A percentile compares a stretch with the other conserved stretches of the same genome.
These are phyloP conservation scores for Paramecium pentaurelia DNA, from an alignment of 73 alveolate species.

Conservation along the genomic window DNA sequence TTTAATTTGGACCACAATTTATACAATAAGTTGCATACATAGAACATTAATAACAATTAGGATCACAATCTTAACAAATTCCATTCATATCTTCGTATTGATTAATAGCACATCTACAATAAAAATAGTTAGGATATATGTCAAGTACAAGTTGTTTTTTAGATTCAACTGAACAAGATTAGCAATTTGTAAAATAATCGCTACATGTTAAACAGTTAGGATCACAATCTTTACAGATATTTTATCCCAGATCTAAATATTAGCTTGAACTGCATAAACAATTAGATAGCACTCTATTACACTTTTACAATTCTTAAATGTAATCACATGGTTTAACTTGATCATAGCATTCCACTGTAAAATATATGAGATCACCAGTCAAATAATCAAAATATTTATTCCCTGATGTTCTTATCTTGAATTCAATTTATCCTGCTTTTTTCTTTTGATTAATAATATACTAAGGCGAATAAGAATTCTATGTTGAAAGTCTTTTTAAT, in stretches of 20 bases:
- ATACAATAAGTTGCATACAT: neutral
- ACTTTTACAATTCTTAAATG: neutral
- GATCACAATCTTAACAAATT: neutral
- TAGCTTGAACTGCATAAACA: neutral
- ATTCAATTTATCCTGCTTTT: neutral
- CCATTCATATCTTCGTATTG: neutral
- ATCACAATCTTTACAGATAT: neutral
- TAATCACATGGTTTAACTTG: neutral
- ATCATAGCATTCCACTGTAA: neutral
- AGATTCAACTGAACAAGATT: neutral
- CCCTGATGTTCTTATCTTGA: neutral
- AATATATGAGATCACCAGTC: neutral
- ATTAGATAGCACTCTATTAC: neutral
- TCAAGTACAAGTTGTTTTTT: neutral
- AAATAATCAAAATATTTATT: neutral
- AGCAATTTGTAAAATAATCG: neutral
- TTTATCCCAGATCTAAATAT: neutral
- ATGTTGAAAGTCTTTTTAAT: neutral
- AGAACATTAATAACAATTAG: neutral
- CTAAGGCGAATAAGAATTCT: neutral
- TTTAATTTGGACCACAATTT: neutral
- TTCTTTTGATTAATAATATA: neutral
- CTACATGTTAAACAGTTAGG: neutral
- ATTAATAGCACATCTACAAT: neutral
- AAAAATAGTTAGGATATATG: neutral